Base-by-base conservation (phyloP, 257 asterid species). In the Perilla frutescens region DNA sequence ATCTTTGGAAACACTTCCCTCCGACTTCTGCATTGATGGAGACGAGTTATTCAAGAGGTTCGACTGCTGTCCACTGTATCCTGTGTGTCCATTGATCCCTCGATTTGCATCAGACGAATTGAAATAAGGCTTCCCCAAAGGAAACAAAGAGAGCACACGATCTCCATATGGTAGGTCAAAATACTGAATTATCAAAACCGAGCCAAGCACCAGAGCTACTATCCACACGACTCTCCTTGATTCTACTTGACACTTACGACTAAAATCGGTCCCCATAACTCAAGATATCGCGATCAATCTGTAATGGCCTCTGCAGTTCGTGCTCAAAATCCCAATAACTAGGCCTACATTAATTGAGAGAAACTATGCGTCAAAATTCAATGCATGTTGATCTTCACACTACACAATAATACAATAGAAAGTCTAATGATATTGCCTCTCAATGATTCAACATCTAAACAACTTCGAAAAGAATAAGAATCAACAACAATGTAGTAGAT, bases 81-180 rank as follows among this genome's bases (percentile, higher is more conserved):
- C 70, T 55, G 13, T 0, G 31, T 59, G 74, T 37, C 41, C 45
- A 5, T 44, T 7, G 12, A 32, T 39, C 41, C 11, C 66, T 15
- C 65, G 51, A 40, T 31, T 7, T 0, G 59, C 20, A 32, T 15
- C 39, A 0, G 62, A 49, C 9, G 40, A 41, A 37, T 56, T 62
- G 58, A 73, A 79, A 53, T 53, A 55, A 62, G 80, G 31, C 60
- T 68, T 76, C n/a, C 72, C 75, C 49, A 71, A 34, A 20, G 84
- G 76, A 29, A 84, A 66, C 36, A 84, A 70, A 58, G 84, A 76
- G 4, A 77, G 71, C 50, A 83, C 44, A 49, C 79, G 73, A 57
- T 59, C 78, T 40, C 84, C 77, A 72, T 80, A 84, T 0, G 96
- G 92, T 57, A 81, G 72, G 70, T 86, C 87, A 57, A 88, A 82